Evolutionary conservation across 2,329 filamentous ascomycete genomes (phyloP).

Genomic region (Uncinocarpus reesii): DNA sequence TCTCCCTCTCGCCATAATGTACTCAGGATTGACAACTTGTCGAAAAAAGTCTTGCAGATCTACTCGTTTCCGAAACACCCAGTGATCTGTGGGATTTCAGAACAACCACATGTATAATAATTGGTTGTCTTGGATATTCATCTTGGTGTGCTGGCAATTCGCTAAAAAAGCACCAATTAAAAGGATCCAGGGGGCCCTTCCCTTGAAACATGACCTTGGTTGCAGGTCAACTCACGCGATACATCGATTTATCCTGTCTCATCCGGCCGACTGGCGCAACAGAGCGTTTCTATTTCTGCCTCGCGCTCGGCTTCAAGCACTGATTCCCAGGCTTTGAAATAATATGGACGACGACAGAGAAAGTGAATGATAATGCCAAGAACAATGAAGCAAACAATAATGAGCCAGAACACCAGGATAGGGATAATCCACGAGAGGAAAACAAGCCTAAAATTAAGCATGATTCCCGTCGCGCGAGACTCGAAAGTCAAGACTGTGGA

Average conservation of each 20-base stretch:
- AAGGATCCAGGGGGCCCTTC: background rate
- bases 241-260: background rate
- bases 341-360: too few species aligned
- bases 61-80: background rate
- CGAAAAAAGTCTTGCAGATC: constrained; percentile 2
- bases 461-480: constrained; percentile 6
- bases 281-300: too few species aligned
- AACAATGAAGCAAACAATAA: background rate
- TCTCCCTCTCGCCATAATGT: too few species aligned
- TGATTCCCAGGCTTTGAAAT: background rate
- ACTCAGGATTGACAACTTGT: background rate
- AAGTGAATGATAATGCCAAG: background rate
- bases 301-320: background rate
- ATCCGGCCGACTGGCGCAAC: too few species aligned
- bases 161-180: constrained; percentile 8
- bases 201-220: background rate
- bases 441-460: constrained; percentile 14
- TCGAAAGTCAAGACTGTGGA: too few species aligned
- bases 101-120: background rate
- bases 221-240: background rate
- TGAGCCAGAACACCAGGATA: background rate
- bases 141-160: constrained; percentile 7
- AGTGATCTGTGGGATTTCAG: background rate
- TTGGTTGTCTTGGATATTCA: constrained; percentile 4
- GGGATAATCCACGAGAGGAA: constrained; percentile 6